phyloP scores from a whole-genome alignment of 129 eudicot species.

The Calendula officinalis region DNA sequence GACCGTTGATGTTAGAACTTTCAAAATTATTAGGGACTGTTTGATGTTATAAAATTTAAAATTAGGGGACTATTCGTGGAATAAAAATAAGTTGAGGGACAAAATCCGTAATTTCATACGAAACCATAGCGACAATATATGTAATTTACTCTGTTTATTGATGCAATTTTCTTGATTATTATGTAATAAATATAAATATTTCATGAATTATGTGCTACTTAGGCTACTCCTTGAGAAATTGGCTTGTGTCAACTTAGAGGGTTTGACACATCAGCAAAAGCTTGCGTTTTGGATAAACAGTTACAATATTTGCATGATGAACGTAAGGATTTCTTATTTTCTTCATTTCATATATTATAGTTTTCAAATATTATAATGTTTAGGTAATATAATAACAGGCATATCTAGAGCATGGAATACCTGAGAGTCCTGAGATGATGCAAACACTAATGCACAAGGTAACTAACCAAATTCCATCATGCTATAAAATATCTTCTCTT shows the following conservation, averaged over 20 bases:
- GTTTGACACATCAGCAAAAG: conserved; percentile 81
- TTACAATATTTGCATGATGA: conserved; percentile 89
- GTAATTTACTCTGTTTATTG: too few relatives aligned
- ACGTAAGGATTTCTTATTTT: conserved; percentile 44
- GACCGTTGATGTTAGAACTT: too few relatives aligned
- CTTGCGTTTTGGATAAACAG: conserved; percentile 95
- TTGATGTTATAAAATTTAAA: too few relatives aligned
- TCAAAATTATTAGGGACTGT: too few relatives aligned
- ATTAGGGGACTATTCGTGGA: too few relatives aligned
- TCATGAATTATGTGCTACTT: conserved; percentile 16
- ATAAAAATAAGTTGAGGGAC: too few relatives aligned
- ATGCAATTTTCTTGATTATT: conserved; percentile 2
- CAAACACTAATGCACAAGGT: conserved; percentile 74
- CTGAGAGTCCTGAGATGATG: conserved; percentile 64
- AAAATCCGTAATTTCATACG: too few relatives aligned
- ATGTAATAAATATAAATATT: background rate
- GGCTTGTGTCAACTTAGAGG: conserved; percentile 58
- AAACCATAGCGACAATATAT: too few relatives aligned
- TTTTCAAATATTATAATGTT: conserved; percentile 1
- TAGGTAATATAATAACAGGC: conserved; percentile 48
- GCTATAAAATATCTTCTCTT: background rate
- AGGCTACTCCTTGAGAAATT: conserved; percentile 84
- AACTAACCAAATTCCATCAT: conserved; percentile 12
- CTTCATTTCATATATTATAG: background rate
- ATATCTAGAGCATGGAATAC: conserved; percentile 81